Evolutionary conservation across 148 eudicot species (phyloP).

Genomic region (Simmondsia chinensis): DNA sequence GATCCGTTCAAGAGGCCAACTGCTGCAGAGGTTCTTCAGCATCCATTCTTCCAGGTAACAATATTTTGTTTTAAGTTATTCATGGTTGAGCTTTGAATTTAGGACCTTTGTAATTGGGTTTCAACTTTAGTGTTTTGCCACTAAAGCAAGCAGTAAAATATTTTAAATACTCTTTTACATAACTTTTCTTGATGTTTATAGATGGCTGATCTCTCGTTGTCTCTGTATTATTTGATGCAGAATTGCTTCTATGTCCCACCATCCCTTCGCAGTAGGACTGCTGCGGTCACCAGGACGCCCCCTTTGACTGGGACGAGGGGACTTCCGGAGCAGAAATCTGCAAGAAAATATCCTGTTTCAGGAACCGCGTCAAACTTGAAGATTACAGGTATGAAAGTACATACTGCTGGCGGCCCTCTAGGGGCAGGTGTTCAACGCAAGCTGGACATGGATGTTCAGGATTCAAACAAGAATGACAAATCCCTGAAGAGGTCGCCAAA

Average conservation of each 20-base stretch:
- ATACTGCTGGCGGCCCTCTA: too few species aligned
- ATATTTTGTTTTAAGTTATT: neutral
- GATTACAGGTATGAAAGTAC: too few species aligned
- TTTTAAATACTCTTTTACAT: neutral
- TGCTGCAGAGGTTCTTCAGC: slow-evolving; percentile 76
- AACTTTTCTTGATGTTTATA: neutral
- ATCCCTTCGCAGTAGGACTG: slow-evolving; percentile 51
- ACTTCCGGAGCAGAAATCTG: too few species aligned
- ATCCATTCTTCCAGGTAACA: slow-evolving; percentile 85
- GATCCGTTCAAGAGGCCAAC: slow-evolving; percentile 87
- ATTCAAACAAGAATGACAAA: slow-evolving; percentile 20
- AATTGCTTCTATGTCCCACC: slow-evolving; percentile 62
- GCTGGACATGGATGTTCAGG: slow-evolving; percentile 32
- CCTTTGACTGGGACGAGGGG: too few species aligned
- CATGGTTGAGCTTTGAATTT: neutral
- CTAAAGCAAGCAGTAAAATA: neutral
- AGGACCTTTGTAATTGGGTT: neutral
- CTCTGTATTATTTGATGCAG: slow-evolving; percentile 22
- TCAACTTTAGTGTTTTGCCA: neutral
- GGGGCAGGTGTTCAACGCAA: slow-evolving; percentile 40
- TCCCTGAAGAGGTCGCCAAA: slow-evolving; percentile 11
- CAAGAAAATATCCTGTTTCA: too few species aligned
- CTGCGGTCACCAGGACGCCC: too few species aligned
- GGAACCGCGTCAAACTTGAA: too few species aligned
- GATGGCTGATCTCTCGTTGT: neutral